Evolutionary conservation across 371 early-diverging fungal species (phyloP).

Genomic region (Nematocida sp.): DNA sequence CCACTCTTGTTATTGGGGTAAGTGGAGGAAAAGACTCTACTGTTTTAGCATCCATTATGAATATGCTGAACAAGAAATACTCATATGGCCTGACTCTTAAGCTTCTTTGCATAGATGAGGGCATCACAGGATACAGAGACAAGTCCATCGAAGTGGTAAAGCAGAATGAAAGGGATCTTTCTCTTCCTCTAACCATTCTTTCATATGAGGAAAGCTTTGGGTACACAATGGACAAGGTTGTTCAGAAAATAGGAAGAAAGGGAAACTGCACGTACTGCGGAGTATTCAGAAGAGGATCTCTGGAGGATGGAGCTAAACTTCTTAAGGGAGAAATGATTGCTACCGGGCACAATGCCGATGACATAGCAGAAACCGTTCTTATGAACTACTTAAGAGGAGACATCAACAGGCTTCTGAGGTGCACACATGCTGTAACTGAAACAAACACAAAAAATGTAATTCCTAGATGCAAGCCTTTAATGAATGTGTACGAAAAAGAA

Average conservation of each 20-base stretch:
- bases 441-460: constrained; percentile 49
- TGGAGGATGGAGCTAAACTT: constrained; percentile 87
- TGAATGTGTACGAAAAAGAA: constrained; percentile 97
- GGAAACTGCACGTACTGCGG: constrained; percentile 99
- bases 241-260: constrained; percentile 77
- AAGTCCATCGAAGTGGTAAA: constrained; percentile 87
- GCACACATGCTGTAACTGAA: constrained; percentile 81
- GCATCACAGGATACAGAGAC: constrained; percentile 95
- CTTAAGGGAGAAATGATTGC: constrained; percentile 86
- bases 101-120: constrained; percentile 94
- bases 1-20: constrained; percentile 87
- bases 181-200: constrained; percentile 81
- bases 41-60: constrained; percentile 89
- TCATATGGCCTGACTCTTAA: constrained; percentile 83
- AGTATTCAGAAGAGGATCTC: constrained; percentile 91
- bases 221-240: constrained; percentile 96
- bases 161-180: constrained; percentile 83
- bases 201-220: constrained; percentile 85
- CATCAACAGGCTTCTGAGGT: constrained; percentile 80
- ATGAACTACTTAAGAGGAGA: constrained; percentile 98
- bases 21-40: constrained; percentile 98
- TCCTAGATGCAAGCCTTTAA: constrained; percentile 88
- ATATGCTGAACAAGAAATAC: constrained; percentile 83
- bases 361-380: constrained; percentile 96
- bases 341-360: constrained; percentile 99